These are phyloP conservation scores for Naganishia friedmannii DNA, from an alignment of 768 basidiomycete genomes.

Conservation along the genomic window DNA sequence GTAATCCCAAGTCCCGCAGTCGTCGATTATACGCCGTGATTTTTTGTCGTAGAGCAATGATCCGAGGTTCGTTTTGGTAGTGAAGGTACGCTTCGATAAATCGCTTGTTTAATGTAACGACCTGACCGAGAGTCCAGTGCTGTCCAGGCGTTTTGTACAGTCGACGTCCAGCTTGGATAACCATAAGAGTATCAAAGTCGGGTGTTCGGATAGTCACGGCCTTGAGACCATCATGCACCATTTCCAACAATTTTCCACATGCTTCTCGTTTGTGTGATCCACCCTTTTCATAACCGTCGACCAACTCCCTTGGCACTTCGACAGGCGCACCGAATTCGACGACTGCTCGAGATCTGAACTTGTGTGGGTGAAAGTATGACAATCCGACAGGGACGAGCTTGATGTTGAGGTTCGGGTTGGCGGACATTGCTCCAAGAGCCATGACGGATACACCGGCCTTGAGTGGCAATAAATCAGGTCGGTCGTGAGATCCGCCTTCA, in stretches of 20 bases:
- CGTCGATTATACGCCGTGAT: slow-evolving; percentile 87
- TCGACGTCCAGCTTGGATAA: slow-evolving; percentile 89
- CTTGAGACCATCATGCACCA: slow-evolving; percentile 88
- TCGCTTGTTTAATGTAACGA: slow-evolving; percentile 88
- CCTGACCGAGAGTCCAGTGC: slow-evolving; percentile 88
- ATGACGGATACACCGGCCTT: slow-evolving; percentile 98
- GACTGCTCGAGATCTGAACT: slow-evolving; percentile 93
- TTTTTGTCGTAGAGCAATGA: slow-evolving; percentile 72
- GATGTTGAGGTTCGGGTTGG: slow-evolving; percentile 77
- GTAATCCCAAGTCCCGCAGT: slow-evolving; percentile 80
- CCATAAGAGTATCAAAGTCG: slow-evolving; percentile 98
- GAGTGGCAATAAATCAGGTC: slow-evolving; percentile 89
- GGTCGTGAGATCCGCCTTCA: slow-evolving; percentile 98
- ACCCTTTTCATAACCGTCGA: slow-evolving; percentile 86
- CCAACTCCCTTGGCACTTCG: slow-evolving; percentile 82
- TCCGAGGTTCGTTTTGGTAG: slow-evolving; percentile 86
- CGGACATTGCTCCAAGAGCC: slow-evolving; percentile 96
- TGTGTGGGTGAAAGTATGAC: slow-evolving; percentile 70
- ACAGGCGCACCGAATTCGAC: slow-evolving; percentile 91
- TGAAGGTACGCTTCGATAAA: slow-evolving; percentile 87
- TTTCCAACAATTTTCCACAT: slow-evolving; percentile 78
- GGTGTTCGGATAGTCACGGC: slow-evolving; percentile 93
- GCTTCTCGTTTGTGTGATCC: slow-evolving; percentile 85
- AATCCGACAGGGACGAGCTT: slow-evolving; percentile 74
- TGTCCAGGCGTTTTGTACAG: slow-evolving; percentile 92